Conservation (phyloP, 23 red algal species). For the Gracilaria caudata region DNA sequence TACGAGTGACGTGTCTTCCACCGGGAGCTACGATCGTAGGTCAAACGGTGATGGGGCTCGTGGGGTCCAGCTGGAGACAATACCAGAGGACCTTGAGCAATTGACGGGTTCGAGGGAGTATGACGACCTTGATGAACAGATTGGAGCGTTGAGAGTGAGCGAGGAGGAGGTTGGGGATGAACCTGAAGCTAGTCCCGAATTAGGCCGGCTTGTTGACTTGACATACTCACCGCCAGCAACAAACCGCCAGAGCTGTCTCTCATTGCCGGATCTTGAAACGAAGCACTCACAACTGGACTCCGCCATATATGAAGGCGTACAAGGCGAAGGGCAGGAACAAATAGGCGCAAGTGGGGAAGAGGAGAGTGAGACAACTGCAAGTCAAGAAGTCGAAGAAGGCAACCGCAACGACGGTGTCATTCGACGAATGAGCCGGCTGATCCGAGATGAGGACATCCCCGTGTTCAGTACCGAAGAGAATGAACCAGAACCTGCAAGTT, state of each 20-base stretch:
- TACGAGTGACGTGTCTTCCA: conserved; percentile 20
- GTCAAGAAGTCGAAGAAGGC: conserved; percentile 16
- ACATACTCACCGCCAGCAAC: conserved; percentile 1
- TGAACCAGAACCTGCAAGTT: background rate
- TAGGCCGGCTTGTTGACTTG: background rate
- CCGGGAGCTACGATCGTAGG: conserved; percentile 19
- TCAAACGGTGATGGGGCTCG: background rate
- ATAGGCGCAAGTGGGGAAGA: background rate
- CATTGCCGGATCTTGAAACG: conserved; percentile 34
- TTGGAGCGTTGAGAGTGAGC: conserved; percentile 32
- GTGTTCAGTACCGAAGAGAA: conserved; percentile 19
- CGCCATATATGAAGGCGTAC: conserved; percentile 1
- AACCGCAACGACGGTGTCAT: conserved; percentile 13
- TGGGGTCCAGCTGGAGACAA: conserved; percentile 5
- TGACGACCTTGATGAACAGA: conserved; percentile 39
- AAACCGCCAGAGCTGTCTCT: conserved; percentile 27
- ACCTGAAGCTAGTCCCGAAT: background rate
- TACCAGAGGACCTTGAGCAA: conserved; percentile 1
- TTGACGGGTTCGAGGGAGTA: background rate
- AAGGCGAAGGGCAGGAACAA: background rate
- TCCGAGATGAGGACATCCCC: conserved; percentile 22
- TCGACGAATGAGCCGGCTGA: conserved; percentile 44
- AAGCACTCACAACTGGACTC: conserved; percentile 1
- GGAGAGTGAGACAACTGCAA: background rate
- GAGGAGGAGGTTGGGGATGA: conserved; percentile 26